phyloP scores from a whole-genome alignment of 176 grass and related monocot genomes.

The Calamus simplicifolius region DNA sequence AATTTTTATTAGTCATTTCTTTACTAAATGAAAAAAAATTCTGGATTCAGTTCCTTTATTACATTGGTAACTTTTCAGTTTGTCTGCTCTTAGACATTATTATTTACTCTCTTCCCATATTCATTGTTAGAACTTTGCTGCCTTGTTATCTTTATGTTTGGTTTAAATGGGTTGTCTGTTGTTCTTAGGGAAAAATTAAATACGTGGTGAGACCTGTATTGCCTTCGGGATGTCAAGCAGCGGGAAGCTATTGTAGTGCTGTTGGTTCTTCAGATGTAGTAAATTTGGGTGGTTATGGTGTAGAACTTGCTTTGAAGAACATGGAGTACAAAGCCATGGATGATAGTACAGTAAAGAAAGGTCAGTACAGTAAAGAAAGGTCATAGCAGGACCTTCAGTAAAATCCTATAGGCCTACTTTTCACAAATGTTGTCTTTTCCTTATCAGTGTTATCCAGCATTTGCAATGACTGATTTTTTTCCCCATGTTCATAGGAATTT shows the following conservation, averaged over 20 bases:
- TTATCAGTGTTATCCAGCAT: background rate
- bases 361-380: conserved; percentile 58
- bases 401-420: conserved; percentile 7
- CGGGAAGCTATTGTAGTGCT: conserved; percentile 69
- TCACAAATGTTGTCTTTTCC: conserved; percentile 2
- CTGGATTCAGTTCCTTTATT: no score
- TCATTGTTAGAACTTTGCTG: background rate
- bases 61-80: no score
- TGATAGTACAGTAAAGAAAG: conserved; percentile 80
- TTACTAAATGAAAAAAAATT: no score
- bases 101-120: no score
- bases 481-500: no score
- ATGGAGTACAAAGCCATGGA: conserved; percentile 99
- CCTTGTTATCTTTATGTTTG: conserved; percentile 7
- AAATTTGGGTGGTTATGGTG: conserved; percentile 90
- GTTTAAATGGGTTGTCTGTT: conserved; percentile 23
- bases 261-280: conserved; percentile 82
- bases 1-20: no score
- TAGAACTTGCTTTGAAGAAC: conserved; percentile 98
- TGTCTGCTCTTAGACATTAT: no score
- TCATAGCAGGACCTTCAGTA: no score
- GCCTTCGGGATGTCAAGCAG: conserved; percentile 67
- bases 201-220: conserved; percentile 76
- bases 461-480: no score
- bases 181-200: conserved; percentile 71